Evolutionary conservation across 805 yeast genomes (phyloP), one percentile per base, ranked within the genome.

Genomic region (Torulaspora gathmanii): DNA sequence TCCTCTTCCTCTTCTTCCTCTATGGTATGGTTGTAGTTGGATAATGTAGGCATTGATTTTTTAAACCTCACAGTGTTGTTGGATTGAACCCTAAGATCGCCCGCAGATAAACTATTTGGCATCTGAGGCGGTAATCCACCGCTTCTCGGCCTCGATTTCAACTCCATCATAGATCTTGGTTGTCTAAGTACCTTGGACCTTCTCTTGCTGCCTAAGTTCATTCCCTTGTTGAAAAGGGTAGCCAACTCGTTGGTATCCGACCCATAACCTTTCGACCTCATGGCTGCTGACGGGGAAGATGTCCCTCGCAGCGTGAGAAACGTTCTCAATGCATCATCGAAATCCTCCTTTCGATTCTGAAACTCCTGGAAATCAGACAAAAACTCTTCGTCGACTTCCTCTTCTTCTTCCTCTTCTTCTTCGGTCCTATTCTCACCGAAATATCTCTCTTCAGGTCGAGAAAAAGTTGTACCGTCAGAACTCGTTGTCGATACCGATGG

Each of bases 161-260:
- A 44, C 20, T 63, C 59, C 54, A 58, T 47, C 67, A 64, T 63
- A 0, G 68, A 64, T 31, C 58, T 56, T 2, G 64, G 67, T 35
- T 64, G 65, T 37, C 56, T 55, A 10, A 64, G 35, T 6, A 40
- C 29, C 23, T 19, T 45, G 16, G 37, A 38, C 39, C 40, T 45
- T 19, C 23, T 45, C 29, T 31, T 37, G 23, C 34, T 19, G n/a
- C 43, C 45, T 11, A 55, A 33, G 19, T 33, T 49, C 19, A 54
- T 23, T 20, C 40, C 49, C 13, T 48, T 45, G 26, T 47, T 50
- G 37, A 56, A 50, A 11, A 51, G 49, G 6, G 46, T 42, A 16
- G 50, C 47, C 39, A 59, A 44, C 11, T 50, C 55, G 12, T 35
- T 42, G n/a, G 29, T 35, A 17, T 20, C 36, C 3, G 31, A 19